A percentile compares a stretch with the other conserved stretches of the same genome.
These are phyloP conservation scores for Samsoniella hepiali DNA, from an alignment of 2,329 filamentous ascomycete genomes.

Conservation along the genomic window DNA sequence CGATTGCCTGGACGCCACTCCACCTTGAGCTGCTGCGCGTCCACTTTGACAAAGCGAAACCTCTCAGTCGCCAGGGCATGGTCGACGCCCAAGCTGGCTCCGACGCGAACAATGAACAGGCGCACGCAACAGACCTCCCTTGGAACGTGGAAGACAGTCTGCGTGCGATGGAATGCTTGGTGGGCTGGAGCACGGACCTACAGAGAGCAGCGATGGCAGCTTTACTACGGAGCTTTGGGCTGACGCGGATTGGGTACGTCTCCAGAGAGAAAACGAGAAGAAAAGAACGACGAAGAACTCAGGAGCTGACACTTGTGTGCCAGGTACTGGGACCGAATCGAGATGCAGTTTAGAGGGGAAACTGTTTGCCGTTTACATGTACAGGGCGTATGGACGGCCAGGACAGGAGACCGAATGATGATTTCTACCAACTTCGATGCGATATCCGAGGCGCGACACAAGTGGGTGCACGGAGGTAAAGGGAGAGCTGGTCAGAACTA, in stretches of 20 bases:
- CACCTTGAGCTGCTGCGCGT: conserved; percentile 6
- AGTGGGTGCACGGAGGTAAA: conserved; percentile 3
- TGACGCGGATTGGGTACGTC: not conserved
- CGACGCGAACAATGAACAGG: not conserved
- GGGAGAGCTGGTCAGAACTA: not conserved
- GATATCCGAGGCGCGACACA: conserved; percentile 1
- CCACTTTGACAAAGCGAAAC: not conserved
- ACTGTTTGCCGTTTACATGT: not conserved
- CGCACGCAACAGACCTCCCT: not conserved
- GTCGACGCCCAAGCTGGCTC: not conserved
- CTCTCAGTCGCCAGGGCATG: not conserved
- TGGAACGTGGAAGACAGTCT: not conserved
- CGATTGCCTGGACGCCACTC: not conserved
- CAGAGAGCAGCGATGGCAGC: not conserved
- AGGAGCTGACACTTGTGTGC: not conserved
- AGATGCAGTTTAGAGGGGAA: conserved; percentile 7
- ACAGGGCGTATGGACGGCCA: not conserved
- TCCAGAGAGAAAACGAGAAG: not conserved
- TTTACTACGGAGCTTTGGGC: not conserved
- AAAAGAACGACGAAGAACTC: not conserved
- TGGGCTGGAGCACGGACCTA: not conserved
- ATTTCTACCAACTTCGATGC: conserved; percentile 1
- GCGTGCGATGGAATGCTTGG: not conserved
- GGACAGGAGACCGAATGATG: conserved; percentile 1
- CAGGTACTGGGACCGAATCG: not conserved